phyloP scores from a whole-genome alignment of 1,139 yeast genomes.

The Trichomonascaceae sp. region DNA sequence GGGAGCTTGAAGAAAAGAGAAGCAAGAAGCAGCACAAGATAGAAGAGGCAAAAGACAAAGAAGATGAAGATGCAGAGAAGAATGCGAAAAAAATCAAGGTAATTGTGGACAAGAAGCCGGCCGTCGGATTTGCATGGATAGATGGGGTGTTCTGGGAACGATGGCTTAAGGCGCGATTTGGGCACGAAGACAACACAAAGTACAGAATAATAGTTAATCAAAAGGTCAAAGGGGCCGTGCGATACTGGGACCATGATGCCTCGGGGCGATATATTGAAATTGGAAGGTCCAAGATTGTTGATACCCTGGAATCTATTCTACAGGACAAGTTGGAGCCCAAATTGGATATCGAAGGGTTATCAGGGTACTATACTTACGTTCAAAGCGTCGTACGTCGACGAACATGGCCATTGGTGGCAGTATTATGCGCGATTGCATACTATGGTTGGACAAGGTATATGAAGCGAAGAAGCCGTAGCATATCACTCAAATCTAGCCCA shows the following conservation, averaged over 20 bases:
- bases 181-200: constrained; percentile 18
- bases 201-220: constrained; percentile 27
- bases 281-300: constrained; percentile 26
- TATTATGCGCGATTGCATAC: background rate
- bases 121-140: constrained; percentile 36
- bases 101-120: constrained; percentile 23
- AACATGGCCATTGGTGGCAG: background rate
- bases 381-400: background rate
- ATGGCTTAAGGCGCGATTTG: constrained; percentile 32
- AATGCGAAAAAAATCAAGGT: constrained; percentile 29
- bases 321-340: constrained; percentile 22
- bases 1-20: constrained; percentile 27
- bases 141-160: constrained; percentile 34
- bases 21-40: constrained; percentile 31
- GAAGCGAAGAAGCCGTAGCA: background rate
- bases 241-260: constrained; percentile 30
- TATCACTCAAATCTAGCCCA: constrained; percentile 1
- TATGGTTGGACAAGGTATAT: constrained; percentile 1
- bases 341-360: constrained; percentile 19
- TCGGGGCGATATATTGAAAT: constrained; percentile 26
- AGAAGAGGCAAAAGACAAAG: constrained; percentile 32
- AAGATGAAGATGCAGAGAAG: constrained; percentile 30
- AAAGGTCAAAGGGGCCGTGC: constrained; percentile 21
- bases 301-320: constrained; percentile 24
- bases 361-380: constrained; percentile 17